Evolutionary conservation across 2,329 filamentous ascomycete genomes (phyloP), one percentile per base, ranked within the genome.

Genomic region (Monilinia polystroma): DNA sequence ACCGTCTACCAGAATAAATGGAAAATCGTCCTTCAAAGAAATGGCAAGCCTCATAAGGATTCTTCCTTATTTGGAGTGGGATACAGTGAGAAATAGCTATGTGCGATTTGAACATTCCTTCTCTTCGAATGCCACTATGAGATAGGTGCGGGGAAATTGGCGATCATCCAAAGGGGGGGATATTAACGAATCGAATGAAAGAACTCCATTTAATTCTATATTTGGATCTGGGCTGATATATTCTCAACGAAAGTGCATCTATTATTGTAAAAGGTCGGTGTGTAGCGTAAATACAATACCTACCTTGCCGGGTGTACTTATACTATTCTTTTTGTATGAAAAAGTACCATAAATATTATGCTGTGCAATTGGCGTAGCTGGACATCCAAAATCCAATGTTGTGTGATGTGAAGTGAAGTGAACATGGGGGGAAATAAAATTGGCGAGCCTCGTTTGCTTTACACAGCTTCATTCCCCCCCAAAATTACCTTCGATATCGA

Each of bases 61-160:
- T 35, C 2, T 8, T 35, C 1, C 6, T 35, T 35, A 35, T 23
- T 23, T 32, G 5, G 16, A 47, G 14, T 12, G 41, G 5, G 29
- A 29, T 20, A 58, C 41, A 18, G 7, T n/a, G 18, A 58, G 23
- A 47, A 20, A 20, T 47, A 58, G 5, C 8, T 35, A 5, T 47
- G 45, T 3, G 8, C 8, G 11, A 16, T 23, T 4, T 47, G 26
- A 49, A 47, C 7, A 3, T 35, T 26, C 41, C 7, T 35, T 7
- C 32, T 59, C 26, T 12, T 47, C 18, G 23, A 14, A 47, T 59
- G 7, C 32, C 32, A 35, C 41, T 14, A 3, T 43, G 5, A 8
- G 14, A 20, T 38, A 38, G 20, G 23, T 65, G 63, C 63, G 63
- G 63, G 63, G 63, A 65, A 65, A 49, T 51, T 47, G 63, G 32